phyloP scores from a whole-genome alignment of 2,329 filamentous ascomycete genomes.

The Tolypocladium inflatum region DNA sequence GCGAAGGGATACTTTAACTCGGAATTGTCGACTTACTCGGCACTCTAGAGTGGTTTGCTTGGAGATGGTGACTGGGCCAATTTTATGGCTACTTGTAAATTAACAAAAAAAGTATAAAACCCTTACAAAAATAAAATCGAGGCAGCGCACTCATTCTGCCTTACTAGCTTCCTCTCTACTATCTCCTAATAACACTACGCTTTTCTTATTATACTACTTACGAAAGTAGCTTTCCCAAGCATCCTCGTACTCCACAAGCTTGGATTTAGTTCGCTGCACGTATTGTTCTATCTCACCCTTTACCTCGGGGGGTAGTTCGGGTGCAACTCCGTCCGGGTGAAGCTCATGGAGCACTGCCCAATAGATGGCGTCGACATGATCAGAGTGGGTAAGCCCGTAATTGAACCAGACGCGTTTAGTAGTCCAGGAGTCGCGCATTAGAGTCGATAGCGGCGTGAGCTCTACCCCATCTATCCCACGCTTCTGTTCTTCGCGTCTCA shows the following conservation, averaged over 20 bases:
- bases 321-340: neutral
- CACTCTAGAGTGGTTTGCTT: neutral
- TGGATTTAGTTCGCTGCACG: neutral
- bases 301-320: neutral
- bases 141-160: neutral
- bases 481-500: neutral
- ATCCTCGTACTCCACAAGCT: neutral
- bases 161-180: neutral
- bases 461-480: neutral
- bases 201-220: neutral
- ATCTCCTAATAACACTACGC: neutral
- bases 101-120: neutral
- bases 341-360: neutral
- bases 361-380: neutral
- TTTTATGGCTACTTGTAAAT: neutral
- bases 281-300: neutral
- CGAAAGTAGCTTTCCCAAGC: neutral
- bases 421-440: neutral
- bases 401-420: neutral
- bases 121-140: neutral
- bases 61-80: neutral
- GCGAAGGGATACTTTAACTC: neutral
- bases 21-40: neutral
- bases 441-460: neutral
- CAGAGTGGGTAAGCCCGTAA: neutral